Base-by-base conservation (phyloP, 2,329 filamentous ascomycete genomes). In the Hymenoscyphus salicellus region DNA sequence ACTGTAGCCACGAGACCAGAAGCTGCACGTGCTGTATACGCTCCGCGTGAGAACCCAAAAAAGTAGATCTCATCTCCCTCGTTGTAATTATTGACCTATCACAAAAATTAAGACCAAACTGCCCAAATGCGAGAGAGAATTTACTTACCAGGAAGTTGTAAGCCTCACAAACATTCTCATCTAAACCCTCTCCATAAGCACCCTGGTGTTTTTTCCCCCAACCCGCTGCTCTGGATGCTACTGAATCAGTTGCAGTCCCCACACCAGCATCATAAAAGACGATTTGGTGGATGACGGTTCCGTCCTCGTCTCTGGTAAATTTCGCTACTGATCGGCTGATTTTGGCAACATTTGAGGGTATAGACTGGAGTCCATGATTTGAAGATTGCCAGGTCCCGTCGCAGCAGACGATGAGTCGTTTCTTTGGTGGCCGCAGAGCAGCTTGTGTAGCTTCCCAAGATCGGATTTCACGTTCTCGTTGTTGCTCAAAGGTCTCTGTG, bases 111-210 rank as follows among this genome's bases (percentile, higher is more conserved):
- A 38, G 14, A 16, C 36, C 14, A 17, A 38, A 38, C 14, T 16
- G 14, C 36, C 14, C 14, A 38, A 5, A 38, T 38, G 11, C 36
- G 5, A 38, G 36, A 17, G 36, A 38, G 14, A 17, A 38, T 38
- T 16, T 38, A 38, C 36, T 38, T 14, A 77, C 77, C 2, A 81
- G 68, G 64, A 82, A 82, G 20, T 75, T 73, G 68, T 82, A 82
- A 11, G 58, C 57, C 30, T 61, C 58, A 32, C 43, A 60, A 26
- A 65, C 59, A 59, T 65, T 61, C 41, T 58, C 59, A 57, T 64
- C 59, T 26, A 64, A 58, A 3, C 63, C 63, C 14, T 33, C 52
- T 14, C 63, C 63, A 64, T 36, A 61, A 52, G 49, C 49, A 61
- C 63, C 63, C 46, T 65, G 55, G 23, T 41, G 38, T 43, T 60